Conservation (phyloP, 2,329 filamentous ascomycete genomes). For the Corynespora cassiicola region DNA sequence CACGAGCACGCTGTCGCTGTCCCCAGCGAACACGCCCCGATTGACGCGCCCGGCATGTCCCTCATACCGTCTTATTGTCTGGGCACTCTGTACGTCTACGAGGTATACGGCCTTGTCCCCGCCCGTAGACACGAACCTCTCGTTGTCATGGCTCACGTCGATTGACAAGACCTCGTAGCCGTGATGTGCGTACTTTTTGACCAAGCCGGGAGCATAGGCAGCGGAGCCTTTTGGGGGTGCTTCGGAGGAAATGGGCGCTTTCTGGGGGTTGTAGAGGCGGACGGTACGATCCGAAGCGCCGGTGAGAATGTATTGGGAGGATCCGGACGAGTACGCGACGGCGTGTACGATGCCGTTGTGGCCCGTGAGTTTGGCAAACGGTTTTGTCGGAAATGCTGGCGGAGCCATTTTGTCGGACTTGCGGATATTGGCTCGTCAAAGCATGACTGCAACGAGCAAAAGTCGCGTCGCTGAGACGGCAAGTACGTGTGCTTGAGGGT, state of each 20-base stretch:
- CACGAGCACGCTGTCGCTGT: slow-evolving; percentile 74
- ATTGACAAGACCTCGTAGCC: slow-evolving; percentile 91
- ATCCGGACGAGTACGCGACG: slow-evolving; percentile 56
- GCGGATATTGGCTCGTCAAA: no score
- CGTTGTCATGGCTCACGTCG: slow-evolving; percentile 75
- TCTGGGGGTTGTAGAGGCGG: slow-evolving; percentile 81
- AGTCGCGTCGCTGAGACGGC: no score
- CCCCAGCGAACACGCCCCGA: slow-evolving; percentile 78
- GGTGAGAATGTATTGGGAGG: slow-evolving; percentile 71
- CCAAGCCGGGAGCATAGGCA: slow-evolving; percentile 57
- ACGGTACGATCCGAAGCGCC: slow-evolving; percentile 85
- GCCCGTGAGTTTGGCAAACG: slow-evolving; percentile 48
- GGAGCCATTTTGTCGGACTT: neutral
- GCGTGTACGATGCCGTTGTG: slow-evolving; percentile 57
- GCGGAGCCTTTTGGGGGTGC: slow-evolving; percentile 30
- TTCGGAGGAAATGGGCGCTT: slow-evolving; percentile 49
- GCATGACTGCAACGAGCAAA: no score
- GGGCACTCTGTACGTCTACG: slow-evolving; percentile 88
- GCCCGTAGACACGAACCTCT: slow-evolving; percentile 83
- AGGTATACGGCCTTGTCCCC: slow-evolving; percentile 91
- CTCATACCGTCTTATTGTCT: slow-evolving; percentile 76
- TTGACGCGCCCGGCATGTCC: slow-evolving; percentile 80
- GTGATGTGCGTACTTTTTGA: slow-evolving; percentile 89
- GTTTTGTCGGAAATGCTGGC: slow-evolving; percentile 49
- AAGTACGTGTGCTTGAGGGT: no score